Conservation (phyloP, 257 asterid genomes). For the Nicotiana noctiflora region DNA sequence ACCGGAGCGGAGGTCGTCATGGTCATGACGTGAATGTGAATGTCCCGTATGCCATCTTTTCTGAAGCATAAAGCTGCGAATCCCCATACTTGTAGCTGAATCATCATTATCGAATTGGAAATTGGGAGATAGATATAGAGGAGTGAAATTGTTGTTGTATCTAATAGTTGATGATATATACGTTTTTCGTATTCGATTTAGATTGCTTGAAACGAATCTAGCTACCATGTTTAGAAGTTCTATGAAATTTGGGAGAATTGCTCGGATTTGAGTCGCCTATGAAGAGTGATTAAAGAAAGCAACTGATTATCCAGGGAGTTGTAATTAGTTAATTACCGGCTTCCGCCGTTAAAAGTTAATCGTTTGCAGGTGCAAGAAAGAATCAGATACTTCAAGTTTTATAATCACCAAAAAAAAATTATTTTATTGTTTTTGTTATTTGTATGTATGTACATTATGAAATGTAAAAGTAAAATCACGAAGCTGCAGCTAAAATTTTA, state of each 20-base stretch:
- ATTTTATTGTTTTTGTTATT: too few species aligned
- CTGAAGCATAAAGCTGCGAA: constrained; percentile 39
- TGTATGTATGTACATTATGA: too few species aligned
- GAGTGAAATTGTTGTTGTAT: neutral
- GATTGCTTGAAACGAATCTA: constrained; percentile 30
- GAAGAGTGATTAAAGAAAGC: neutral
- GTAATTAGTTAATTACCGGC: neutral
- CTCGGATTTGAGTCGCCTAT: neutral
- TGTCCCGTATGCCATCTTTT: constrained; percentile 86
- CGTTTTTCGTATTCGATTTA: constrained; percentile 29
- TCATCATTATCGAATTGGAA: constrained; percentile 10
- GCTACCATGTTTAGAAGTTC: constrained; percentile 33
- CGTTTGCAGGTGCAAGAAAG: neutral
- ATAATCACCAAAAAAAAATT: too few species aligned
- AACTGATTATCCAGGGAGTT: neutral
- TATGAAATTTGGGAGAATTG: neutral
- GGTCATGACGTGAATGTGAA: constrained; percentile 27
- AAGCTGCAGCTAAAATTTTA: too few species aligned
- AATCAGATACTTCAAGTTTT: neutral
- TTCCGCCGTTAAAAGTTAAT: neutral
- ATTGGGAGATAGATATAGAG: constrained; percentile 18
- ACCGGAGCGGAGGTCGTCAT: constrained; percentile 37
- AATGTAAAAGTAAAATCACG: too few species aligned
- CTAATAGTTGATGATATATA: constrained; percentile 20
- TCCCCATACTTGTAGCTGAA: constrained; percentile 13